Percentiles rank a stretch among this genome's conserved stretches.
Evolutionary conservation across 2,329 filamentous ascomycete genomes (phyloP).

Genomic region (Penicillium brevicompactum): DNA sequence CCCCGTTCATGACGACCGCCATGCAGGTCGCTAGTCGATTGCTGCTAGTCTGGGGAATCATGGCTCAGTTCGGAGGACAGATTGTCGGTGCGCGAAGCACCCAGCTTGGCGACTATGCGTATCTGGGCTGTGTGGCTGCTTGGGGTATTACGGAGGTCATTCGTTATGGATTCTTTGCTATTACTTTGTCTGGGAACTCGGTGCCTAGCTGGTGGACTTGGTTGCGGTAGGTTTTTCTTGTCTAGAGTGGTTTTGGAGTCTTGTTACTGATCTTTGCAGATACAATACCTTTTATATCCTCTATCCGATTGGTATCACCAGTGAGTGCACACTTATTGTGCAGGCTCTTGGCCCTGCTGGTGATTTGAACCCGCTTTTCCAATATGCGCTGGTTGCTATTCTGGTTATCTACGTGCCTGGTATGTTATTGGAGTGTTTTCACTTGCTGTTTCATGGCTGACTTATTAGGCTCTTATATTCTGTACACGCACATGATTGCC

Average conservation of each 20-base stretch:
- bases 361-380: conserved; percentile 53
- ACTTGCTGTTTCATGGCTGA: conserved; percentile 14
- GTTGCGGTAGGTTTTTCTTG: conserved; percentile 43
- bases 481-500: conserved; percentile 93
- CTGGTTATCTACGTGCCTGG: conserved; percentile 79
- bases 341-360: conserved; percentile 65
- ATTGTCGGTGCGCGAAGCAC: conserved; percentile 29
- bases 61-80: conserved; percentile 62
- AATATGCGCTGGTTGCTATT: conserved; percentile 64
- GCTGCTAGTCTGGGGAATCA: conserved; percentile 85
- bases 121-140: conserved; percentile 64
- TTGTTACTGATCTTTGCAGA: conserved; percentile 26
- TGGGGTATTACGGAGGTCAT: conserved; percentile 93
- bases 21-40: conserved; percentile 90
- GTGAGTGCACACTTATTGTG: conserved; percentile 82
- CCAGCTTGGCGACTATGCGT: conserved; percentile 43
- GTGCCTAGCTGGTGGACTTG: conserved; percentile 71
- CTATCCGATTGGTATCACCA: conserved; percentile 88
- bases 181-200: conserved; percentile 57
- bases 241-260: not conserved
- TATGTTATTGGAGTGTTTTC: conserved; percentile 45
- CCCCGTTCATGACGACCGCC: conserved; percentile 78
- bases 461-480: conserved; percentile 68
- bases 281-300: conserved; percentile 92
- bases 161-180: conserved; percentile 87